Evolutionary conservation across 2,329 filamentous ascomycete species (phyloP).

Genomic region (Talaromyces sp.): DNA sequence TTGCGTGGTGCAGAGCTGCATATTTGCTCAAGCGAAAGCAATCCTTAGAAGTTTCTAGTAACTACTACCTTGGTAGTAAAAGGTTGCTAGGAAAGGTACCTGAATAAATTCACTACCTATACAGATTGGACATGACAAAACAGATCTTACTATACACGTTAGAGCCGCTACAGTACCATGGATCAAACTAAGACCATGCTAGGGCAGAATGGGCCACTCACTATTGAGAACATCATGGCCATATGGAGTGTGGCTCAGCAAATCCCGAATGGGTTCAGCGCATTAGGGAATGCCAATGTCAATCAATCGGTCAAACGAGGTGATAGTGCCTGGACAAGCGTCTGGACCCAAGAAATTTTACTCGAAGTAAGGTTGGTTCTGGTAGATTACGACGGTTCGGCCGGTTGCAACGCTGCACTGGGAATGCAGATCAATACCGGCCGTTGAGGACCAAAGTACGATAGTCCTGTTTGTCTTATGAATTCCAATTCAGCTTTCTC

Average conservation of each 20-base stretch:
- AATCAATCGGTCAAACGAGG: neutral
- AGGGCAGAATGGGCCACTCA: neutral
- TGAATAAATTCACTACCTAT: too few species aligned
- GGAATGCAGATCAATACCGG: slow-evolving; percentile 16
- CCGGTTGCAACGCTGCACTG: slow-evolving; percentile 5
- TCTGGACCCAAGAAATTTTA: neutral
- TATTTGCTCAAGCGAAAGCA: too few species aligned
- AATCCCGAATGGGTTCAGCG: neutral
- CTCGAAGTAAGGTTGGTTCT: slow-evolving; percentile 10
- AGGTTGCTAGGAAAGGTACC: too few species aligned
- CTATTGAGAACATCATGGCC: neutral
- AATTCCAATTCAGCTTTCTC: slow-evolving; percentile 11
- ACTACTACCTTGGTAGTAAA: too few species aligned
- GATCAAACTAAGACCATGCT: neutral
- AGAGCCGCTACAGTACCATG: neutral
- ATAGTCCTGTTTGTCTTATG: slow-evolving; percentile 4
- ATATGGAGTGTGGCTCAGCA: neutral
- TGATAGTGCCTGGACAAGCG: neutral
- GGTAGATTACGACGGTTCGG: slow-evolving; percentile 21
- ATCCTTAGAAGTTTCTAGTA: too few species aligned
- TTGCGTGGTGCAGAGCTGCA: too few species aligned
- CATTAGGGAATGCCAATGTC: slow-evolving; percentile 5
- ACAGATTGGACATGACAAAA: neutral
- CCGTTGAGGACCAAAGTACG: slow-evolving; percentile 13
- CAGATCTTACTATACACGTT: neutral